phyloP scores from a whole-genome alignment of 495 filamentous ascomycete genomes.

The Umbilicaria muhlenbergii region DNA sequence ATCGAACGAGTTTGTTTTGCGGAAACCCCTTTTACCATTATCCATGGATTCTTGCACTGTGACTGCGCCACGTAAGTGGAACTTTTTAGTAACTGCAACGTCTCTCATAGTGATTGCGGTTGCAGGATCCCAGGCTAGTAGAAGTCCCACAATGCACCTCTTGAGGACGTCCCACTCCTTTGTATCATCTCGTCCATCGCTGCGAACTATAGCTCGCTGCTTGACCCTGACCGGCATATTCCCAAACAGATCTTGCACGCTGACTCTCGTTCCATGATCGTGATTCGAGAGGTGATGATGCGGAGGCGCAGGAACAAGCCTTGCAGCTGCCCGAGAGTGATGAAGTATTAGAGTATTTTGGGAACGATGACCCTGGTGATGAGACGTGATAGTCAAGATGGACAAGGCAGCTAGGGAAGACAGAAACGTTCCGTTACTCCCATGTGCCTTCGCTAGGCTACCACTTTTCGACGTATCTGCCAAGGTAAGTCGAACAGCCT shows the following conservation, averaged over 20 bases:
- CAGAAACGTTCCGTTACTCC: slow-evolving; percentile 59
- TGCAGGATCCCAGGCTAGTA: slow-evolving; percentile 45
- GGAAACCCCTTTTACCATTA: slow-evolving; percentile 7
- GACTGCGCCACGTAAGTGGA: slow-evolving; percentile 10
- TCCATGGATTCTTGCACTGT: background rate
- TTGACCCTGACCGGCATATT: slow-evolving; percentile 96
- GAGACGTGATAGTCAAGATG: slow-evolving; percentile 64
- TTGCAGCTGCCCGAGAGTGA: slow-evolving; percentile 50
- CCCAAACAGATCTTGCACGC: slow-evolving; percentile 78
- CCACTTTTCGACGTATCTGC: slow-evolving; percentile 68
- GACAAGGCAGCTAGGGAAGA: slow-evolving; percentile 65
- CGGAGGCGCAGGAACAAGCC: slow-evolving; percentile 46
- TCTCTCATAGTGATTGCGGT: slow-evolving; percentile 31
- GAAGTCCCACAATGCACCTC: slow-evolving; percentile 38
- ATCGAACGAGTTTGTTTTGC: slow-evolving; percentile 7
- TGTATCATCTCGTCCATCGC: slow-evolving; percentile 39
- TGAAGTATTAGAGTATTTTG: slow-evolving; percentile 61
- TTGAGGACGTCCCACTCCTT: slow-evolving; percentile 56
- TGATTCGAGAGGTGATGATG: slow-evolving; percentile 40
- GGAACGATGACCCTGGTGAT: slow-evolving; percentile 42
- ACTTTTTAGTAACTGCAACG: slow-evolving; percentile 7
- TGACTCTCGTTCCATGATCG: slow-evolving; percentile 61
- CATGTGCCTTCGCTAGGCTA: slow-evolving; percentile 32
- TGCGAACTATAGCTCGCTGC: slow-evolving; percentile 39
- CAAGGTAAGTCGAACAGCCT: background rate